A percentile compares a stretch with the other conserved stretches of the same genome.
Evolutionary conservation across 2,329 filamentous ascomycete species (phyloP).

Genomic region (Bipolaris bicolor): DNA sequence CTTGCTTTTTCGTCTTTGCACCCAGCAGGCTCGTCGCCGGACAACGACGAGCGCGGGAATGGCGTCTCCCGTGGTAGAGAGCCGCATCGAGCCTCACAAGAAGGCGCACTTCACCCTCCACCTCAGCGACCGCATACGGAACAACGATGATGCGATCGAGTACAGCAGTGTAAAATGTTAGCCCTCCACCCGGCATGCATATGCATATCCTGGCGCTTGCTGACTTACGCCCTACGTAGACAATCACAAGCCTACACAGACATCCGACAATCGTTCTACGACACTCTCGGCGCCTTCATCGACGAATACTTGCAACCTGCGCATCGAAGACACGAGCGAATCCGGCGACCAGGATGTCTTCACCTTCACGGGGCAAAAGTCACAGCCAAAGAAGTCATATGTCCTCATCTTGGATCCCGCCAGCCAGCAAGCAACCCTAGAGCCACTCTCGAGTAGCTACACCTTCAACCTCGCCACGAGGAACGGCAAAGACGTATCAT

Average conservation of each 20-base stretch:
- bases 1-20: not conserved
- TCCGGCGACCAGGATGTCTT: constrained; percentile 44
- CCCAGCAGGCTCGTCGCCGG: not conserved
- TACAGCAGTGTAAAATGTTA: constrained; percentile 48
- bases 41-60: constrained; percentile 21
- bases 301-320: constrained; percentile 37
- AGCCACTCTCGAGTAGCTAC: constrained; percentile 80
- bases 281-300: constrained; percentile 33
- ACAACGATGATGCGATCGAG: constrained; percentile 23
- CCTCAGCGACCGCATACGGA: constrained; percentile 43
- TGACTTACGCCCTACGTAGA: constrained; percentile 34
- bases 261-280: constrained; percentile 36
- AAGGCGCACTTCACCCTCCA: constrained; percentile 48
- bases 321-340: constrained; percentile 34
- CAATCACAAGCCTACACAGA: constrained; percentile 55
- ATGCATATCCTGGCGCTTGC: constrained; percentile 18
- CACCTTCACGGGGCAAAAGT: constrained; percentile 50
- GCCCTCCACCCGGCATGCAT: not conserved
- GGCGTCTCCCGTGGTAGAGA: constrained; percentile 47
- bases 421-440: constrained; percentile 78
- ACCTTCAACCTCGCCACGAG: constrained; percentile 84
- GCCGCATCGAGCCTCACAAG: constrained; percentile 47
- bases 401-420: constrained; percentile 76
- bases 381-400: constrained; percentile 43
- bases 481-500: constrained; percentile 67